These are phyloP conservation scores for Melanomma pulvis-pyrius DNA, from an alignment of 495 filamentous ascomycete genomes.

Conservation along the genomic window DNA sequence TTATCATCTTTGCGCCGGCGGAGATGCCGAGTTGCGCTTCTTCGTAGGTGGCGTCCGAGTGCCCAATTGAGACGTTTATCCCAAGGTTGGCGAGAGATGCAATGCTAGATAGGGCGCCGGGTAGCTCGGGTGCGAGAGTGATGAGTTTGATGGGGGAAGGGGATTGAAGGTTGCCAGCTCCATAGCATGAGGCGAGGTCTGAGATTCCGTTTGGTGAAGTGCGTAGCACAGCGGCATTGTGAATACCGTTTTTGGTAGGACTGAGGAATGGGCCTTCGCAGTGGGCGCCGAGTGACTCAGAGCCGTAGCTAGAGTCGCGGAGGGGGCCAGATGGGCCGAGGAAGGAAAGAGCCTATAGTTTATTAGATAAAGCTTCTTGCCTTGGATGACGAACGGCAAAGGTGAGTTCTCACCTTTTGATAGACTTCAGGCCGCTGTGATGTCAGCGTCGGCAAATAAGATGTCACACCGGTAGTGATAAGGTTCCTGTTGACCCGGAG, in stretches of 20 bases:
- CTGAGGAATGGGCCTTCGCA: constrained; percentile 83
- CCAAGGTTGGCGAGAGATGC: constrained; percentile 58
- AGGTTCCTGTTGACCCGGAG: constrained; percentile 67
- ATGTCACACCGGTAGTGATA: constrained; percentile 77
- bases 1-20: constrained; percentile 80
- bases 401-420: constrained; percentile 49
- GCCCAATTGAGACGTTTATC: constrained; percentile 77
- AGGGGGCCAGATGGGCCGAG: constrained; percentile 66
- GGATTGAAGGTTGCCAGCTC: constrained; percentile 58
- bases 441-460: constrained; percentile 77
- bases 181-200: constrained; percentile 71
- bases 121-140: constrained; percentile 78
- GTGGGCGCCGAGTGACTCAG: constrained; percentile 82
- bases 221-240: constrained; percentile 68
- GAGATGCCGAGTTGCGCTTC: constrained; percentile 65
- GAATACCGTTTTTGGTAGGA: constrained; percentile 70
- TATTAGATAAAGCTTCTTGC: constrained; percentile 12
- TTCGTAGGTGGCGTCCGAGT: constrained; percentile 79
- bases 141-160: constrained; percentile 66
- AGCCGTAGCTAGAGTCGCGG: constrained; percentile 61
- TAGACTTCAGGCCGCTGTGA: constrained; percentile 72
- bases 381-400: background rate
- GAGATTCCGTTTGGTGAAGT: constrained; percentile 52
- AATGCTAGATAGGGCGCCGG: constrained; percentile 64
- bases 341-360: constrained; percentile 64